A percentile compares a stretch with the other conserved stretches of the same genome.
Evolutionary conservation across 2,329 filamentous ascomycete species (phyloP).

Genomic region (Clonostachys solani): DNA sequence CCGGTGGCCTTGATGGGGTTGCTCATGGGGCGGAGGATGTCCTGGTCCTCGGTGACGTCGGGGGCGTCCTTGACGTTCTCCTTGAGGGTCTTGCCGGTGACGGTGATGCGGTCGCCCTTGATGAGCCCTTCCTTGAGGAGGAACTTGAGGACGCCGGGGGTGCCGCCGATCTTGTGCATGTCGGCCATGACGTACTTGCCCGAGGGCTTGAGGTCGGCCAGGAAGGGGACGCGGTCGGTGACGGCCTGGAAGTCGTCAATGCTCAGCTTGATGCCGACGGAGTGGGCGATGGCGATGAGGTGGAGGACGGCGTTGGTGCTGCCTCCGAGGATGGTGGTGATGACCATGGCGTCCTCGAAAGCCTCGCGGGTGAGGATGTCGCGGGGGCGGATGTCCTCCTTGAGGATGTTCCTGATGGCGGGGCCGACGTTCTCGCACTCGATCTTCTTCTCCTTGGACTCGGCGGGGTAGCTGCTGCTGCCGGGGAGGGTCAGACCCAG

Average conservation of each 20-base stretch:
- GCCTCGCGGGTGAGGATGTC: constrained; percentile 78
- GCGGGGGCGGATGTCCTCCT: constrained; percentile 70
- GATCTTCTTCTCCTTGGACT: constrained; percentile 64
- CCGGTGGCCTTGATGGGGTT: constrained; percentile 86
- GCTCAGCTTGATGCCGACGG: constrained; percentile 75
- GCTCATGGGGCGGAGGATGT: constrained; percentile 74
- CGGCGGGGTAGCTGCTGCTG: constrained; percentile 75
- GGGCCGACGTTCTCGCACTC: constrained; percentile 70
- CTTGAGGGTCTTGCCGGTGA: constrained; percentile 85
- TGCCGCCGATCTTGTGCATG: constrained; percentile 80
- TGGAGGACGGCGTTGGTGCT: constrained; percentile 85
- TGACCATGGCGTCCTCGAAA: constrained; percentile 81
- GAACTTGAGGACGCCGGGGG: constrained; percentile 82
- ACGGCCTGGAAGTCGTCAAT: constrained; percentile 85
- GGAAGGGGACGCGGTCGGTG: constrained; percentile 73
- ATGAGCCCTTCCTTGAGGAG: constrained; percentile 79
- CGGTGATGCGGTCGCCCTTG: constrained; percentile 74
- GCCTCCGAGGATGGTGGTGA: constrained; percentile 78
- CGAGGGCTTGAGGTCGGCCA: constrained; percentile 80
- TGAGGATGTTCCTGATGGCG: constrained; percentile 70
- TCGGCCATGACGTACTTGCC: constrained; percentile 86
- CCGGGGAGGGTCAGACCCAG: constrained; percentile 86
- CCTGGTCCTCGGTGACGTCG: constrained; percentile 70
- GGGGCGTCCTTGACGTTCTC: constrained; percentile 78
- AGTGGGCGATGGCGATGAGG: constrained; percentile 78